A percentile compares a stretch with the other conserved stretches of the same genome.
Conservation (phyloP, 202 grass and related monocot genomes). For the Schoenoplectus tabernaemontani region DNA sequence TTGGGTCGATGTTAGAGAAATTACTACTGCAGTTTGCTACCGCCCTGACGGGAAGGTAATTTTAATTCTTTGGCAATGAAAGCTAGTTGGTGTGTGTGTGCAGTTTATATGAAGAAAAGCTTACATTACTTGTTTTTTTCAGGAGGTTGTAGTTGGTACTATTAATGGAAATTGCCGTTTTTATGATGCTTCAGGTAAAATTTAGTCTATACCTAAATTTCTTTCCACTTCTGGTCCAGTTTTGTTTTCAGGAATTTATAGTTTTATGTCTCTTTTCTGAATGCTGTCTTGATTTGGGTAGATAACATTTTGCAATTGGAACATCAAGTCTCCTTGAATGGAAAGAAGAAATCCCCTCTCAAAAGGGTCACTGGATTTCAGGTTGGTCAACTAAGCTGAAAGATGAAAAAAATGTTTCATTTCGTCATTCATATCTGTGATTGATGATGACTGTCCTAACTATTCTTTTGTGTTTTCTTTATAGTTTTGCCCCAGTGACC, state of each 20-base stretch:
- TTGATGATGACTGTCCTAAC: constrained; percentile 22
- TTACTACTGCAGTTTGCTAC: constrained; percentile 75
- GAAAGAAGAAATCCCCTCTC: constrained; percentile 71
- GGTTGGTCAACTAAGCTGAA: constrained; percentile 29
- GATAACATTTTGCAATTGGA: constrained; percentile 70
- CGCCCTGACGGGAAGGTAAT: constrained; percentile 67
- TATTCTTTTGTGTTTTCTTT: not conserved
- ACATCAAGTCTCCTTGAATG: constrained; percentile 47
- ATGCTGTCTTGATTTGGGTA: constrained; percentile 23
- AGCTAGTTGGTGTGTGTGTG: not conserved
- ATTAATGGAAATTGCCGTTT: constrained; percentile 80
- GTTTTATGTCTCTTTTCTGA: not conserved
- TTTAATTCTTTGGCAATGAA: not conserved
- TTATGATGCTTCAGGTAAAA: constrained; percentile 70
- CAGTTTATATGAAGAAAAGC: constrained; percentile 7
- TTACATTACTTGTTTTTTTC: constrained; percentile 31
- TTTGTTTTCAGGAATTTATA: not conserved
- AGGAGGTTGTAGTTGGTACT: constrained; percentile 78
- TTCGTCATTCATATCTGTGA: constrained; percentile 4
- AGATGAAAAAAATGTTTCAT: constrained; percentile 6
- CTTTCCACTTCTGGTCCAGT: not conserved
- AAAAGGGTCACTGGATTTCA: constrained; percentile 80
- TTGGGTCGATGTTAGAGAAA: constrained; percentile 74
- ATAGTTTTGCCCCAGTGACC: constrained; percentile 77
- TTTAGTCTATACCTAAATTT: constrained; percentile 10